Evolutionary conservation across 257 asterid species (phyloP).

Genomic region (Solanum chiquidenum): DNA sequence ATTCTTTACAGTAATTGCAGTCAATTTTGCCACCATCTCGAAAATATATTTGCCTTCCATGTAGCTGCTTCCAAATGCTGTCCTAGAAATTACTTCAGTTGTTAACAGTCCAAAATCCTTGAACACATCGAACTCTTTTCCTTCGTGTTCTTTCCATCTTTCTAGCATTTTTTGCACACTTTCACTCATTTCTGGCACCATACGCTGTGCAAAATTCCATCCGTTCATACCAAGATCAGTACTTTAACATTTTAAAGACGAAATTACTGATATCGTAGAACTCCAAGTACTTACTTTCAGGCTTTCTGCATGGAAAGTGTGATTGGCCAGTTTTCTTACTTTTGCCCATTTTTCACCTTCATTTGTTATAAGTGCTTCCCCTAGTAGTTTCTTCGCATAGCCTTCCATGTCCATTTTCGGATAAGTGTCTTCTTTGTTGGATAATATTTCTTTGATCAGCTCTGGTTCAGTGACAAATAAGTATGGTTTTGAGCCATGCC

Average conservation of each 20-base stretch:
- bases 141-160: conserved; percentile 40
- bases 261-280: neutral
- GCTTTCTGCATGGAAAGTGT: conserved; percentile 50
- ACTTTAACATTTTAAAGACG: neutral
- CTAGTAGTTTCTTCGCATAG: conserved; percentile 52
- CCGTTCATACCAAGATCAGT: neutral
- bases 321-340: conserved; percentile 52
- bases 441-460: conserved; percentile 42
- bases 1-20: conserved; percentile 30
- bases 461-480: conserved; percentile 50
- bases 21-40: conserved; percentile 41
- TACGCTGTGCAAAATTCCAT: conserved; percentile 14
- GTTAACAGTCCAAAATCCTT: conserved; percentile 44
- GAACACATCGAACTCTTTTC: conserved; percentile 51
- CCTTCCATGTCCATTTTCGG: conserved; percentile 60
- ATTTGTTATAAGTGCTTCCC: conserved; percentile 55
- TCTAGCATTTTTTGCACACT: conserved; percentile 45
- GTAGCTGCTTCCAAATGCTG: conserved; percentile 70
- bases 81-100: conserved; percentile 52
- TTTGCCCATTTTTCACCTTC: conserved; percentile 59
- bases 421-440: conserved; percentile 31
- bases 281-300: conserved; percentile 28
- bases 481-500: conserved; percentile 53
- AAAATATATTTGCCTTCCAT: conserved; percentile 55
- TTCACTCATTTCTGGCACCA: conserved; percentile 41